phyloP scores from a whole-genome alignment of 805 yeast species.

The Teunomyces lycoperdinae region DNA sequence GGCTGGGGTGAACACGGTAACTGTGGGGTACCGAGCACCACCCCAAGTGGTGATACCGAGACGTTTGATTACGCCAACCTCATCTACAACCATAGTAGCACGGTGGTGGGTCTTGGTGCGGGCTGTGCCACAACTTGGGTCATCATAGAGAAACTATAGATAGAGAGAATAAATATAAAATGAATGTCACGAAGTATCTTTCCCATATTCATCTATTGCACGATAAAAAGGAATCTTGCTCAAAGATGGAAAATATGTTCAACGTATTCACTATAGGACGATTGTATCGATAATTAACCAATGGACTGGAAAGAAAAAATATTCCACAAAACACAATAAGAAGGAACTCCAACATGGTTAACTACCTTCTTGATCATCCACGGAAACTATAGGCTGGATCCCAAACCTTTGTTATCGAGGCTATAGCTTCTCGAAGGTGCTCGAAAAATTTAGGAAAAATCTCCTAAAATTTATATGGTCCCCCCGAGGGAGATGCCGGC shows the following conservation, averaged over 20 bases:
- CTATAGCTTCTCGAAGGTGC: background rate
- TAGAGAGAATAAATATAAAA: background rate
- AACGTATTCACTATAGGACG: conserved; percentile 62
- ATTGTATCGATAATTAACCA: conserved; percentile 47
- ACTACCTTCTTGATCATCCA: conserved; percentile 19
- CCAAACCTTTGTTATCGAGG: conserved; percentile 8
- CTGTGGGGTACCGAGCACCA: conserved; percentile 51
- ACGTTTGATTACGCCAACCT: conserved; percentile 37
- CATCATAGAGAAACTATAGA: conserved; percentile 16
- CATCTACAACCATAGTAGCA: conserved; percentile 20
- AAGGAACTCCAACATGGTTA: conserved; percentile 6
- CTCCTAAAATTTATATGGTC: background rate
- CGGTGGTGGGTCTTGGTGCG: conserved; percentile 40
- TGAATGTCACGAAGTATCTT: conserved; percentile 69
- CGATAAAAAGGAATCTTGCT: conserved; percentile 22
- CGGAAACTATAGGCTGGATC: background rate
- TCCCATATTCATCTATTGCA: conserved; percentile 71
- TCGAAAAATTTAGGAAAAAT: background rate
- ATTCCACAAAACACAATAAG: conserved; percentile 1
- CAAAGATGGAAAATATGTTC: conserved; percentile 83
- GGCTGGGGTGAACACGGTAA: conserved; percentile 99
- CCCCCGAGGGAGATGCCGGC: background rate
- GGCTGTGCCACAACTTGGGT: conserved; percentile 76
- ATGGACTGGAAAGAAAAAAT: background rate
- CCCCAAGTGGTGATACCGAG: conserved; percentile 20